Base-by-base conservation (phyloP, 441 rosid genomes). In the Mallotus repandus region DNA sequence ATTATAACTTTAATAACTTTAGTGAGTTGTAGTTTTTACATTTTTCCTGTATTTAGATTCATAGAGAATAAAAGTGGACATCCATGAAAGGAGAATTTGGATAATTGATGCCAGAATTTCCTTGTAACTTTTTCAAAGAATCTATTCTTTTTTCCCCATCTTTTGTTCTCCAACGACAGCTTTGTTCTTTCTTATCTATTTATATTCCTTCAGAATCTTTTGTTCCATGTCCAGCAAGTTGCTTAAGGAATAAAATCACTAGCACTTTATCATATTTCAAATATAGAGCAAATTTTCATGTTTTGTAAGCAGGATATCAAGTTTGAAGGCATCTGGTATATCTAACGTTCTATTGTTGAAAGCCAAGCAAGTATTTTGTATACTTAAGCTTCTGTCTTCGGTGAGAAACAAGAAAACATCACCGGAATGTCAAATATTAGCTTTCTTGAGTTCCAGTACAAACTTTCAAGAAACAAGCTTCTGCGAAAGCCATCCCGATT, bases 391-490 rank as follows among this genome's bases (percentile, higher is more conserved):
- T 66, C 66, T 46, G 41, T 22, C 35, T 41, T 18, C 46, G 3
- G 41, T 41, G 9, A n/a, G 55, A 48, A 18, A 32, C 45, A 4
- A 8, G 9, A 8, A 43, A 4, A 5, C 56, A 41, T 9, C 16
- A 65, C 12, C 4, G 25, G 43, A 8, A 89, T 91, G 94, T 66
- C 85, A 9, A 86, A 78, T 22, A 61, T 75, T 60, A 83, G 85
- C 71, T 87, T 88, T 78, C 92, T 89, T 22, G 96, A 89, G 70
- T 80, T 88, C 73, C 91, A 89, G 56, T 89, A 87, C 88, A 89
- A 82, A 81, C 85, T 89, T 16, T 91, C 88, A 0, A 83, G 84
- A 78, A 91, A 67, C 81, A 85, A 80, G 79, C 65, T 84, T 46
- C 71, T 84, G 71, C 68, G 84, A 59, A 91, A 79, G 70, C 87